phyloP scores from a whole-genome alignment of 75 land plant species.

The Gnetum montanum region DNA sequence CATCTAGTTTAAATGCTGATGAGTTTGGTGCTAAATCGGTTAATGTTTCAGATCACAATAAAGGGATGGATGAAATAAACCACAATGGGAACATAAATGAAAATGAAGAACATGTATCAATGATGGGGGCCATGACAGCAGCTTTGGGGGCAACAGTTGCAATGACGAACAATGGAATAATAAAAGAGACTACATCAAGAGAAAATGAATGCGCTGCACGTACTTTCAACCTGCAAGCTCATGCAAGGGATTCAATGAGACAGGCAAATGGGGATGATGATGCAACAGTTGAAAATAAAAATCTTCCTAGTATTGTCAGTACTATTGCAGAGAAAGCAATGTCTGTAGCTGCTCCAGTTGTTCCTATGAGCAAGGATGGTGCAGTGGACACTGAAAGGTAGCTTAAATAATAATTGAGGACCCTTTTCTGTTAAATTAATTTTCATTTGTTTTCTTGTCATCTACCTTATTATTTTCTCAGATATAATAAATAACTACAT shows the following conservation, averaged over 20 bases:
- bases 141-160: conserved; percentile 86
- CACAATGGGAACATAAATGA: conserved; percentile 4
- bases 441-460: neutral
- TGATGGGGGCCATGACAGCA: conserved; percentile 84
- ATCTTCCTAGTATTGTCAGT: conserved; percentile 45
- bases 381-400: conserved; percentile 93
- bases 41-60: neutral
- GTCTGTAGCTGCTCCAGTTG: conserved; percentile 93
- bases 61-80: conserved; percentile 3
- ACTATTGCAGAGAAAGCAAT: conserved; percentile 93
- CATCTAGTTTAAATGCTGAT: neutral
- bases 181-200: neutral
- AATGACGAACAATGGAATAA: conserved; percentile 38
- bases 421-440: neutral
- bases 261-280: conserved; percentile 11
- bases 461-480: neutral
- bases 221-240: neutral
- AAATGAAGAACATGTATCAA: conserved; percentile 14
- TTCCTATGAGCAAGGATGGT: conserved; percentile 82
- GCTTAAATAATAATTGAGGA: too few relatives aligned
- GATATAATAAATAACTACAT: neutral
- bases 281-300: conserved; percentile 14
- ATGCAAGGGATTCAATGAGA: too few relatives aligned
- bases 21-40: neutral
- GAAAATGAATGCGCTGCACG: neutral